Evolutionary conservation across 192 early-diverging fungal genomes (phyloP).

Genomic region (Coemansia sp.): DNA sequence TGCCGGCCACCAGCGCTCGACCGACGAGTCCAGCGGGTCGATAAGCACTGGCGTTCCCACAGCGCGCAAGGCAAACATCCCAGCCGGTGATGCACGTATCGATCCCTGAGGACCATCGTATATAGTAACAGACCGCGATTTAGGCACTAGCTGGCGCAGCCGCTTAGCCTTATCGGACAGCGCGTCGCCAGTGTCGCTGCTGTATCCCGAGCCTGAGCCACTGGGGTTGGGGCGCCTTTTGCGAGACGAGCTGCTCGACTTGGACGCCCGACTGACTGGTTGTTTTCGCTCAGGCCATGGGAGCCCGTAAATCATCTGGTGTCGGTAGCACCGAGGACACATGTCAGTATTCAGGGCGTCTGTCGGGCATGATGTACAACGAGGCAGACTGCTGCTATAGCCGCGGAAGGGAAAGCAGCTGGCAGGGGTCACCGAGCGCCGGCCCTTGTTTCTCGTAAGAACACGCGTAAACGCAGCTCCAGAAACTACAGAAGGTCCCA

Average conservation of each 20-base stretch:
- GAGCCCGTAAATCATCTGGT: conserved; percentile 33
- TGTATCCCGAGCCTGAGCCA: conserved; percentile 11
- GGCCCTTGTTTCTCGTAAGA: conserved; percentile 49
- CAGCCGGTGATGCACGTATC: neutral
- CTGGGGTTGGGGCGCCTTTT: neutral
- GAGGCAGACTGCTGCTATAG: neutral
- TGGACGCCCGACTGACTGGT: conserved; percentile 9
- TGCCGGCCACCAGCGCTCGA: conserved; percentile 46
- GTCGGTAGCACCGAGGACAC: conserved; percentile 42
- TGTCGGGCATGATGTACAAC: conserved; percentile 16
- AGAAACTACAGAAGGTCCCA: neutral
- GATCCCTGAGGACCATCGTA: conserved; percentile 41
- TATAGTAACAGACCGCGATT: conserved; percentile 20
- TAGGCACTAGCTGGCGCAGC: neutral
- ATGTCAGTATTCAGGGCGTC: neutral
- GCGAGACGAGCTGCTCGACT: conserved; percentile 4
- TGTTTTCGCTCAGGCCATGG: conserved; percentile 42
- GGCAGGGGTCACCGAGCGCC: conserved; percentile 33
- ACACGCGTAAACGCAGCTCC: conserved; percentile 4
- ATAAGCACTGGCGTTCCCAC: conserved; percentile 48
- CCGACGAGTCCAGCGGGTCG: conserved; percentile 33
- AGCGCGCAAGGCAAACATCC: conserved; percentile 35
- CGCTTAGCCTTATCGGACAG: conserved; percentile 8
- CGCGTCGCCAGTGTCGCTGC: neutral
- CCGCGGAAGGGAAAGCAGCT: conserved; percentile 22